Evolutionary conservation across 345 rosid species (phyloP), one percentile per base, ranked within the genome.

Genomic region (Mercurialis annua): DNA sequence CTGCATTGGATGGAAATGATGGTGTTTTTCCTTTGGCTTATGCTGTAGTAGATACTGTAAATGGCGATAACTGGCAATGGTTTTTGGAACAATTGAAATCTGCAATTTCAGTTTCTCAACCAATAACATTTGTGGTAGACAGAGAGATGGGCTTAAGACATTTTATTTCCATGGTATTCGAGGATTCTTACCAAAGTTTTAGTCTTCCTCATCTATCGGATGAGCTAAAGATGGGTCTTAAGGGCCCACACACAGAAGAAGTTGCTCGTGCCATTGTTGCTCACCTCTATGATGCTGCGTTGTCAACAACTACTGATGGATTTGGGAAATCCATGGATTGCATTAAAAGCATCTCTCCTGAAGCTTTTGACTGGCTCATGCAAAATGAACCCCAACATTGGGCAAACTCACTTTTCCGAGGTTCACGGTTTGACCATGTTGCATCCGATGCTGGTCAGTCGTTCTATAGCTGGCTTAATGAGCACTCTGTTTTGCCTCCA

Each of bases 381-480:
- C 64, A 61, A 20, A 63, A 69, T 47, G 69, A 55, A 42, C 77
- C 77, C 11, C 60, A 47, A 26, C 64, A 73, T 42, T 73, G 77
- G 77, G 77, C 77, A 38, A 68, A 73, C 58, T 63, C 68, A 14
- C 62, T 54, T 46, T 73, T 73, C 33, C 58, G 18, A 20, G 77
- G 77, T 46, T 63, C 69, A 21, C 64, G 73, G 14, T 68, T 31
- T 51, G 42, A 58, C 52, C 73, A 68, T 48, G 18, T 62, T 30
- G 47, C 68, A 10, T 67, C 77, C 24, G 57, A 48, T 34, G 21
- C 64, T 34, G 77, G 65, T 10, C 69, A 55, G 31, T 63, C 77
- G 42, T 69, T 82, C 66, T 79, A 78, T 59, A 66, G 77, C 70
- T 78, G 80, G 80, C 67, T 74, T 9, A 42, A 74, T 43, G 79